phyloP scores from a whole-genome alignment of 257 asterid species.

The Ligustrum vulgare region DNA sequence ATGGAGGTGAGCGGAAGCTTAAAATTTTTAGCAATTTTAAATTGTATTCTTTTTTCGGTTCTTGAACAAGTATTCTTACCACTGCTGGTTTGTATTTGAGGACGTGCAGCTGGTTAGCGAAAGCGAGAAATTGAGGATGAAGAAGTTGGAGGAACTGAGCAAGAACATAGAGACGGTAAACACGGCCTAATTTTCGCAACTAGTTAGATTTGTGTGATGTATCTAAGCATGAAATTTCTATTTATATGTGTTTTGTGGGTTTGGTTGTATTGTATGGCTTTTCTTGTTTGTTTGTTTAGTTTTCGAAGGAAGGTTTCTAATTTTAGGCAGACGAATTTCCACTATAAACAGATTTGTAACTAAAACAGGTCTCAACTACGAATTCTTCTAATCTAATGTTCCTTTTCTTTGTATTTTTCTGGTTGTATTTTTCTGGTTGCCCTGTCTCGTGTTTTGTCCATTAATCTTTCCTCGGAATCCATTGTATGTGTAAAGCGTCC shows the following conservation, averaged over 20 bases:
- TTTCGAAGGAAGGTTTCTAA: slow-evolving; percentile 53
- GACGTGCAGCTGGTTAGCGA: slow-evolving; percentile 78
- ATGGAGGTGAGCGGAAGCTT: slow-evolving; percentile 75
- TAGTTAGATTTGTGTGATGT: slow-evolving; percentile 73
- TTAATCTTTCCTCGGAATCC: slow-evolving; percentile 9
- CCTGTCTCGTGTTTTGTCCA: slow-evolving; percentile 19
- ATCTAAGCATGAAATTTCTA: slow-evolving; percentile 50
- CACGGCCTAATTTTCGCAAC: slow-evolving; percentile 38
- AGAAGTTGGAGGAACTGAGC: slow-evolving; percentile 98
- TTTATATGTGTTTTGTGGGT: slow-evolving; percentile 48
- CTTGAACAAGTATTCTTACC: background rate
- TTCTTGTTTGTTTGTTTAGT: slow-evolving; percentile 47
- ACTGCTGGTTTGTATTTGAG: background rate
- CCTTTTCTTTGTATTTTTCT: slow-evolving; percentile 14
- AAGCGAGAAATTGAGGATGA: slow-evolving; percentile 88
- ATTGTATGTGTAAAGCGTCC: background rate
- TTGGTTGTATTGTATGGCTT: slow-evolving; percentile 57
- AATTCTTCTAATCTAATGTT: slow-evolving; percentile 38
- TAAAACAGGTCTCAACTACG: slow-evolving; percentile 61
- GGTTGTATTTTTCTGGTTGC: slow-evolving; percentile 16
- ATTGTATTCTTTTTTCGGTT: background rate
- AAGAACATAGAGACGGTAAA: slow-evolving; percentile 86
- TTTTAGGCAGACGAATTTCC: slow-evolving; percentile 53
- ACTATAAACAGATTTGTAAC: slow-evolving; percentile 76
- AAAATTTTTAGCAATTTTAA: background rate